Evolutionary conservation across 1,139 yeast genomes (phyloP), one percentile per base, ranked within the genome.

Genomic region (Candida albicans): DNA sequence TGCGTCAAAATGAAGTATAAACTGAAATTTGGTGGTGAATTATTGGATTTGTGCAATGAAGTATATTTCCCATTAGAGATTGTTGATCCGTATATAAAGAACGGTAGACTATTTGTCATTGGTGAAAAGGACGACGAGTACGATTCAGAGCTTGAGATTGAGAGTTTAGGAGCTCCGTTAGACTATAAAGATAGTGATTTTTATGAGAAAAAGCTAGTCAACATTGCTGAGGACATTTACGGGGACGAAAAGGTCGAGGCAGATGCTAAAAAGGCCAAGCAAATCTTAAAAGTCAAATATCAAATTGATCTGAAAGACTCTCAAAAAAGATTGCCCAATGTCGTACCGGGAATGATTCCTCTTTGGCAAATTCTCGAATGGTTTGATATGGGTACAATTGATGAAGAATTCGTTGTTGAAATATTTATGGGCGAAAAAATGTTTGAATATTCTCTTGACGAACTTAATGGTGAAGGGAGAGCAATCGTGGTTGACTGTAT

Each of bases 1-100:
- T 87, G 96, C 60, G 71, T 68, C 1, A 91, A 91, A 59, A 89
- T 91, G 96, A 71, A 68, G 35, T 91, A 91, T 60, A 91, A 91
- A 63, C 82, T 77, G 33, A 77, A 81, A 47, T 89, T 84, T 61
- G 91, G 91, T 0, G 93, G 91, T 3, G 86, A 84, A 49, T 52
- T 86, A 2, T 62, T 84, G 36, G 90, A 86, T 55, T 58, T 81
- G 11, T 65, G 71, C 47, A 75, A 68, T 40, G 71, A 73, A 42
- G 58, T 64, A 8, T 83, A 70, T 57, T 64, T 72, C 29, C 73
- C 79, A 1, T 50, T 84, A 13, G 61, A 66, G 0, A 56, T 57
- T 26, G 64, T 76, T 7, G 55, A 61, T 11, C 52, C 56, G 1
- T 53, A 56, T 25, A 57, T 77, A 4, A 49, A 58, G 14, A 58